Base-by-base conservation (phyloP, 2,329 filamentous ascomycete genomes). In the Parasarocladium wereldwijsianum region DNA sequence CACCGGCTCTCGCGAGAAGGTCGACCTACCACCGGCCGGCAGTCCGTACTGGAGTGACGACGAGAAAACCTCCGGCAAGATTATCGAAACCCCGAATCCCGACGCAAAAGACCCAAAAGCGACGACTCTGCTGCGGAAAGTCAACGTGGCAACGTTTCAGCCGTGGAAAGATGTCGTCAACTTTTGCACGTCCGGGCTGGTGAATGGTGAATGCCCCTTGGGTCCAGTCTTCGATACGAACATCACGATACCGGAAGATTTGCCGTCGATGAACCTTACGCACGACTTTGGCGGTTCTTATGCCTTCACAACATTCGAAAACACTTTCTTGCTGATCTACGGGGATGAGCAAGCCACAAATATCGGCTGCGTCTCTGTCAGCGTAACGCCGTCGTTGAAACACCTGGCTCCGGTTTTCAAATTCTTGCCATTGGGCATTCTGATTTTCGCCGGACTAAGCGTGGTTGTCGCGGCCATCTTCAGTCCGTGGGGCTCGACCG, bases 401-500 rank as follows among this genome's bases (percentile, higher is more conserved):
- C 48, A 54, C 8, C 56, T 93, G 20, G 64, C 68, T n/a, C 70
- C 68, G 51, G 61, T 82, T 24, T 52, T 93, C 27, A 71, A 66
- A 32, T 90, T 81, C 47, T 53, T 93, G 4, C 87, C 90, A 1
- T 64, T 87, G 15, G 61, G 78, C 3, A 70, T 94, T 15, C 63
- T 98, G 18, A 57, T 87, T 3, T 62, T 87, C 23, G 82, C 92
- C 26, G 90, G 75, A 2, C 53, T 85, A 34, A 84, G 86, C 10
- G 93, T 87, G 6, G 61, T 86, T 20, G 74, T 84, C 40, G 85
- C 90, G 3, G 81, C 75, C 29, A 82, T 92, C 21, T 87, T 75
- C 48, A 94, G 86, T 46, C 90, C 90, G 0, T 98, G 90, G 87
- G 90, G 90, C 13, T 82, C 84, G 2, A 73, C 73, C 6, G 81